Evolutionary conservation across 805 yeast genomes (phyloP).

Genomic region (Wilhelminamyces savonicus): DNA sequence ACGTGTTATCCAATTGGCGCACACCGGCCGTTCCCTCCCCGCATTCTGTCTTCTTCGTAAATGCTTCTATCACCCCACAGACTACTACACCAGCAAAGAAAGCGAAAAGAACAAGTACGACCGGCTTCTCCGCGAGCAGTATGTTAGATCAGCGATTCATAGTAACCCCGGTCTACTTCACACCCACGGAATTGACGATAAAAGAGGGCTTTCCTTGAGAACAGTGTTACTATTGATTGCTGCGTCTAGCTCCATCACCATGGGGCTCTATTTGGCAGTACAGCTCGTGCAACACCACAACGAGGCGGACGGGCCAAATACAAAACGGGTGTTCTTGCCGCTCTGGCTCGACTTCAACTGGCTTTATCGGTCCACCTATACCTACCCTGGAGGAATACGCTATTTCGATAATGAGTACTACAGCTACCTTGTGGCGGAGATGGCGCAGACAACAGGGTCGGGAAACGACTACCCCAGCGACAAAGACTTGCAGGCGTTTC

Average conservation of each 20-base stretch:
- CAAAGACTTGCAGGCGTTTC: slow-evolving; percentile 7
- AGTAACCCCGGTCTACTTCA: neutral
- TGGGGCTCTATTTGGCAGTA: too few relatives aligned
- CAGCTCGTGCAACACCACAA: too few relatives aligned
- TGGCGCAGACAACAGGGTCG: slow-evolving; percentile 5
- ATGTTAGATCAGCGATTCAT: neutral
- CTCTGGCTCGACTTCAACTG: slow-evolving; percentile 23
- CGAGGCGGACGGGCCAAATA: too few relatives aligned
- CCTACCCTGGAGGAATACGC: slow-evolving; percentile 19
- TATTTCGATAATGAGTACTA: slow-evolving; percentile 18
- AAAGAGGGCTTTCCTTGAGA: slow-evolving; percentile 10
- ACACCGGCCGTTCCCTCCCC: too few relatives aligned
- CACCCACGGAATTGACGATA: slow-evolving; percentile 1
- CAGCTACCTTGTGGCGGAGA: slow-evolving; percentile 8
- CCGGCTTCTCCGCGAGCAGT: slow-evolving; percentile 1
- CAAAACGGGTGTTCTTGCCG: slow-evolving; percentile 20
- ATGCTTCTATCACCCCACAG: too few relatives aligned
- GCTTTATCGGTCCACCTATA: slow-evolving; percentile 14
- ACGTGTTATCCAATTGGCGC: too few relatives aligned
- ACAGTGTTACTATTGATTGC: slow-evolving; percentile 14
- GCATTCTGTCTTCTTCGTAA: too few relatives aligned
- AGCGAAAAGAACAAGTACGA: slow-evolving; percentile 10
- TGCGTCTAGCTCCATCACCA: slow-evolving; percentile 16
- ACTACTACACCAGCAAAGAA: too few relatives aligned
- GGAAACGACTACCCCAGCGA: slow-evolving; percentile 1